These are phyloP conservation scores for Plasmodium malariae DNA, from an alignment of 169 alveolate genomes.

Conservation along the genomic window DNA sequence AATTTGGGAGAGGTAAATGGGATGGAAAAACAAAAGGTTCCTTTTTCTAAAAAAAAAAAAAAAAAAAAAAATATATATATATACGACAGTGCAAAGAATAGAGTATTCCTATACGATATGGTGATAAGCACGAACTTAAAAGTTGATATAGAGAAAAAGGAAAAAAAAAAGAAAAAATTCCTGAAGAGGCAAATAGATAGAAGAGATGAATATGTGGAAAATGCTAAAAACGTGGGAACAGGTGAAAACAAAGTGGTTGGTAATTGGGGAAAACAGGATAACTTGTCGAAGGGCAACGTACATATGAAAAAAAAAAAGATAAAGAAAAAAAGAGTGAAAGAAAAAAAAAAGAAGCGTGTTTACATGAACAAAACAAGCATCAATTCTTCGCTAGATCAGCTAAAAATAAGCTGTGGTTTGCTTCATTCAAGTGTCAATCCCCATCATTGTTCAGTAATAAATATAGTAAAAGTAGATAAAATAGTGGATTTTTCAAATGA, in stretches of 20 bases:
- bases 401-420: conserved; percentile 33
- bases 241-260: no score
- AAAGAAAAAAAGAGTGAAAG: not conserved
- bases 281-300: not conserved
- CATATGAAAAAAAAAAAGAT: not conserved
- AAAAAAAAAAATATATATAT: not conserved
- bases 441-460: not conserved
- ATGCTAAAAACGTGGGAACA: no score
- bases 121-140: conserved; percentile 9
- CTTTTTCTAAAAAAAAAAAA: not conserved
- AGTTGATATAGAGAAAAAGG: conserved; percentile 4
- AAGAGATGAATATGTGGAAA: no score
- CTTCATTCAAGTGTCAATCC: not conserved
- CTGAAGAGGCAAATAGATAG: not conserved
- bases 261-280: not conserved
- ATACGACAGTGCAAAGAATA: not conserved
- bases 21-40: not conserved
- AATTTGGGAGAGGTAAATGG: not conserved
- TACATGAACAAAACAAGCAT: not conserved
- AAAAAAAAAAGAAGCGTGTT: not conserved
- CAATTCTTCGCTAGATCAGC: not conserved
- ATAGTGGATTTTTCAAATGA: not conserved
- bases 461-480: conserved; percentile 4
- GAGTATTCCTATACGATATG: conserved; percentile 15
- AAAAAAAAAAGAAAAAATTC: not conserved